A percentile compares a stretch with the other conserved stretches of the same genome.
Evolutionary conservation across 345 rosid species (phyloP).

Genomic region (Citrus reticulata): DNA sequence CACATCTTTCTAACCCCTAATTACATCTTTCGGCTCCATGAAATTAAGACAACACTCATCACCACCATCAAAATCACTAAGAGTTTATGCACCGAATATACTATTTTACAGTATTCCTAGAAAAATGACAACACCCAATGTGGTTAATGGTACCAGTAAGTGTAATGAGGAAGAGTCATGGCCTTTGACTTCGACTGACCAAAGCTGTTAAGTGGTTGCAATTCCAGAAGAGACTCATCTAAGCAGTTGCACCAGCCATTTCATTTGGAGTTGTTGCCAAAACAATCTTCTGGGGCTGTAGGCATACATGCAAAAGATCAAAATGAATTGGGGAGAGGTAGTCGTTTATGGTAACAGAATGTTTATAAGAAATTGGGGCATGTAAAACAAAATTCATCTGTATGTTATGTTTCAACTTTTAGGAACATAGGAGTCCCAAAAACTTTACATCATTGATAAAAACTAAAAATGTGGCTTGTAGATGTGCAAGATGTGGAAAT

Average conservation of each 20-base stretch:
- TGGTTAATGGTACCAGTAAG: not conserved
- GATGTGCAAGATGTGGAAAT: not conserved
- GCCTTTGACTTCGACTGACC: not conserved
- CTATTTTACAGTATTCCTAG: not conserved
- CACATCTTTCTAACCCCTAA: not conserved
- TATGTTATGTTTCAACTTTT: not conserved
- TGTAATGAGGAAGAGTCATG: not conserved
- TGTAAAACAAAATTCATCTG: not conserved
- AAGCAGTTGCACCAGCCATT: conserved; percentile 31
- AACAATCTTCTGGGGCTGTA: conserved; percentile 50
- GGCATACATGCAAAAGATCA: not conserved
- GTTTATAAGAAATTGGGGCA: not conserved
- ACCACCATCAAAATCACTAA: not conserved
- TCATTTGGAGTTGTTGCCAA: conserved; percentile 26
- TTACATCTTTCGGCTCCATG: not conserved
- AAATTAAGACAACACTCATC: not conserved
- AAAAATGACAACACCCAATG: not conserved
- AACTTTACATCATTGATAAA: not conserved
- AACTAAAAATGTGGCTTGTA: not conserved
- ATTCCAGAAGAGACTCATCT: conserved; percentile 4
- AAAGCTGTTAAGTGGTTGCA: not conserved
- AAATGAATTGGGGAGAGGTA: not conserved
- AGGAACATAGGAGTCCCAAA: not conserved
- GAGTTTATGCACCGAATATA: not conserved
- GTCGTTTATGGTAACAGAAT: not conserved